A percentile compares a stretch with the other conserved stretches of the same genome.
Conservation (phyloP, 805 yeast genomes). For the Barnettozyma botsteinii region DNA sequence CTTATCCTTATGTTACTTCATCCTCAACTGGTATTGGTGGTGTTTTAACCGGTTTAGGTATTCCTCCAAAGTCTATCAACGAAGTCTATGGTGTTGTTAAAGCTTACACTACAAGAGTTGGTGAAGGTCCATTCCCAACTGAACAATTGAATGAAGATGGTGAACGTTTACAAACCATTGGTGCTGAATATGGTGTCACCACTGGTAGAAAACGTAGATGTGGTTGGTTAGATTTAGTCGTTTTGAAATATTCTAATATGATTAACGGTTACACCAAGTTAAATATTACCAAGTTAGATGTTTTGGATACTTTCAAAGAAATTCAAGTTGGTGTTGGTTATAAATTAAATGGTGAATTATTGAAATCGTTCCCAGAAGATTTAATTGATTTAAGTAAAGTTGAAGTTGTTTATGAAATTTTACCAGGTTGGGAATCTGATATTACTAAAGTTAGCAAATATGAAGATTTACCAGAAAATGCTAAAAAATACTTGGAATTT, state of each 20-base stretch:
- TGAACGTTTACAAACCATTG: conserved; percentile 80
- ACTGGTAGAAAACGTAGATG: conserved; percentile 99
- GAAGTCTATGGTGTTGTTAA: conserved; percentile 94
- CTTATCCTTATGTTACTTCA: conserved; percentile 96
- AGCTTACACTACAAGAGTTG: conserved; percentile 98
- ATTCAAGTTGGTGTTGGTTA: conserved; percentile 86
- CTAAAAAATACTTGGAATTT: conserved; percentile 74
- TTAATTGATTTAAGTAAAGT: conserved; percentile 75
- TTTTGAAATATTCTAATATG: conserved; percentile 80
- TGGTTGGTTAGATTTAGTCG: conserved; percentile 98
- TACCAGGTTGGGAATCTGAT: conserved; percentile 92
- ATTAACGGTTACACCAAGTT: conserved; percentile 94
- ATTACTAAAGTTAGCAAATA: conserved; percentile 66
- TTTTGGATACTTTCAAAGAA: conserved; percentile 83
- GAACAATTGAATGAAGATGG: conserved; percentile 89
- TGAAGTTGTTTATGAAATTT: conserved; percentile 84
- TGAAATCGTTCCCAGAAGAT: conserved; percentile 90
- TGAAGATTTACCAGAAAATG: conserved; percentile 81
- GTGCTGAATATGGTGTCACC: conserved; percentile 96
- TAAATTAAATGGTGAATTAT: conserved; percentile 66
- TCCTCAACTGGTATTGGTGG: conserved; percentile 97
- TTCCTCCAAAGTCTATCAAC: conserved; percentile 82
- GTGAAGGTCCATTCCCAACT: conserved; percentile 99
- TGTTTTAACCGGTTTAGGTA: conserved; percentile 92
- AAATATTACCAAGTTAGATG: conserved; percentile 94